Percentiles rank a stretch among this genome's conserved stretches.
phyloP scores from a whole-genome alignment of 441 rosid species.

The Mallotus japonicus region DNA sequence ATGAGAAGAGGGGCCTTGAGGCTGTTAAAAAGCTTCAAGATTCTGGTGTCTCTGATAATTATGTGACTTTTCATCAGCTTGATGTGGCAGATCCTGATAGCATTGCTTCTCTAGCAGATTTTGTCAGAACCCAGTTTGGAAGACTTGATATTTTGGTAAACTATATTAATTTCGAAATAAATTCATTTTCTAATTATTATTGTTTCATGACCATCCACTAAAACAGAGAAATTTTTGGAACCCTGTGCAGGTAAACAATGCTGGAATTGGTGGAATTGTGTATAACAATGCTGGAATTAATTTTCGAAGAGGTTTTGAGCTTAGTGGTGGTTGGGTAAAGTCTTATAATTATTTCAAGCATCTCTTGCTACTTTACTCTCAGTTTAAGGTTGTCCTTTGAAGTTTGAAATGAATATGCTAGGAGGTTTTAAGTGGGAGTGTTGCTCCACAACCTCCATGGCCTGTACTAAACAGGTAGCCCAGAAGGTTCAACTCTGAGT shows the following conservation, averaged over 20 bases:
- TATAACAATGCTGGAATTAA: neutral
- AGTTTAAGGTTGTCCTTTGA: too few species aligned
- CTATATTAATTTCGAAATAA: neutral
- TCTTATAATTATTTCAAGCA: too few species aligned
- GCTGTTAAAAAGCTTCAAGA: conserved; percentile 40
- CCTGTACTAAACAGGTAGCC: too few species aligned
- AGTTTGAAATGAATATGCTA: too few species aligned
- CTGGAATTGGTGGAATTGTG: conserved; percentile 29
- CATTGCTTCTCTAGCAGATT: conserved; percentile 38
- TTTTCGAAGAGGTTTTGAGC: conserved; percentile 19
- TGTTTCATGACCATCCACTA: neutral
- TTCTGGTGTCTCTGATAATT: conserved; percentile 26
- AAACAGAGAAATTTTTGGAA: neutral
- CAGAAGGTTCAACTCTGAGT: too few species aligned
- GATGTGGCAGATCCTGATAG: conserved; percentile 39
- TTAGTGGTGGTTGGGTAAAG: conserved; percentile 27
- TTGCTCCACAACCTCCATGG: too few species aligned
- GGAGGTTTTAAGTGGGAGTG: too few species aligned
- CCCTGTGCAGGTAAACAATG: conserved; percentile 45
- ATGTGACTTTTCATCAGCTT: conserved; percentile 42
- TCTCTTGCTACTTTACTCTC: too few species aligned
- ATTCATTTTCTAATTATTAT: neutral
- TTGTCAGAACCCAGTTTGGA: conserved; percentile 33
- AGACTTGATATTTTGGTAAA: conserved; percentile 53
- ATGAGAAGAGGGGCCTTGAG: conserved; percentile 45